A percentile compares a stretch with the other conserved stretches of the same genome.
Conservation (phyloP, 345 rosid species). For the Odontarrhena argentea region DNA sequence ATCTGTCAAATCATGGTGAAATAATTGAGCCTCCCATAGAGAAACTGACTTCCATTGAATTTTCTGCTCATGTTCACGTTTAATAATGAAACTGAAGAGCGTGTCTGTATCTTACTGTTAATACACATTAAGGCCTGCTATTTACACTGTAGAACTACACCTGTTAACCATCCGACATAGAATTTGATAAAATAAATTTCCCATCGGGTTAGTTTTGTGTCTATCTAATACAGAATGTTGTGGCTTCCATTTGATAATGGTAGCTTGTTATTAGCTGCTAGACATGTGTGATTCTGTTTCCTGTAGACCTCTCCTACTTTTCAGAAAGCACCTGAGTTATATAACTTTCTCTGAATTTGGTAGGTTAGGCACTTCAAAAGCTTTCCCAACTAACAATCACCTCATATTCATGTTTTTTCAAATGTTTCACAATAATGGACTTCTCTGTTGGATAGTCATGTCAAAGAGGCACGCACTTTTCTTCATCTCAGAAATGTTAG, state of each 20-base stretch:
- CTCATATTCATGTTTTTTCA: constrained; percentile 65
- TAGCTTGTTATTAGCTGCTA: constrained; percentile 13
- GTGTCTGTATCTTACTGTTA: constrained; percentile 8
- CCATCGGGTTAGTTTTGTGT: neutral
- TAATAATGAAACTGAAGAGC: constrained; percentile 2
- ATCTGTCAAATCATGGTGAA: neutral
- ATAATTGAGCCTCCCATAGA: neutral
- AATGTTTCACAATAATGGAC: constrained; percentile 79
- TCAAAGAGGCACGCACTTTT: constrained; percentile 52
- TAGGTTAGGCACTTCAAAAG: constrained; percentile 67
- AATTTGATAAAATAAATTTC: constrained; percentile 6
- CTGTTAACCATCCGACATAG: constrained; percentile 2
- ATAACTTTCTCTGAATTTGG: constrained; percentile 35
- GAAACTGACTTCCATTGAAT: constrained; percentile 3
- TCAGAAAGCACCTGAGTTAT: constrained; percentile 34
- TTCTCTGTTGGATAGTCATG: constrained; percentile 58
- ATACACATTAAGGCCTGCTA: neutral
- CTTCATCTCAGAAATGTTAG: constrained; percentile 44
- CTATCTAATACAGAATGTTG: constrained; percentile 4
- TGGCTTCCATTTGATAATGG: constrained; percentile 4
- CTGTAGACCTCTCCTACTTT: constrained; percentile 15
- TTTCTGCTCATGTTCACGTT: constrained; percentile 9
- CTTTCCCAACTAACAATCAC: constrained; percentile 72
- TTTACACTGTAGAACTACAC: constrained; percentile 16
- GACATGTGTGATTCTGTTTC: constrained; percentile 15